Base-by-base conservation (phyloP, 192 early-diverging fungal species). In the Funneliformis mosseae region DNA sequence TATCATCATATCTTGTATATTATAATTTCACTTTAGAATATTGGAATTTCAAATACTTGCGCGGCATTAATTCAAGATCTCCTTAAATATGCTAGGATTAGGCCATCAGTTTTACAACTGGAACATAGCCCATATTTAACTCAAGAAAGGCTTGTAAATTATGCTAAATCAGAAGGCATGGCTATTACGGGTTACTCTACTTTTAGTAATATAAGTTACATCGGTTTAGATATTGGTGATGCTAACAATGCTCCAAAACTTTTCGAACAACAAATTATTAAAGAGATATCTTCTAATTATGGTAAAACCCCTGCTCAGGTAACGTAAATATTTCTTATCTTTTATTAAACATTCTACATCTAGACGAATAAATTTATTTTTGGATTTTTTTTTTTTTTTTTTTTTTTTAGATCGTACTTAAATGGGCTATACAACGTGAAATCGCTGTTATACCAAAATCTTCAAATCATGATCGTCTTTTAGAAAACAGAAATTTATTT, bases 81-180 rank as follows among this genome's bases (percentile, higher is more conserved):
- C 14, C 73, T 94, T 41, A 85, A 83, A 0, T 86, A 87, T 70
- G 88, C 88, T 59, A 81, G 83, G 42, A 88, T 93, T 78, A 89
- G 88, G 78, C 95, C 95, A 62, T 88, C 88, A 11, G 91, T 92
- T 70, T 83, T 92, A 69, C 94, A 96, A 87, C 84, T 95, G 45
- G 95, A 96, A 82, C 79, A 92, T 16, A 92, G 93, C 82, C 92
- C 92, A 46, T 95, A 92, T 81, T 87, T 94, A 42, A 92, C 90
- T 33, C 93, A 95, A 76, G 80, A 79, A 21, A 85, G 82, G 4
- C 84, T 95, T 8, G 80, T 95, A 60, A 88, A 90, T 25, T 95
- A 87, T 80, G 85, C 84, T 50, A 76, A 88, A 64, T 81, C 79
- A 55, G 75, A 95, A 77, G 86, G 83, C 61, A 88, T 96, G 38